Conservation (phyloP, 257 asterid species). For the Solanum ossicruentum region DNA sequence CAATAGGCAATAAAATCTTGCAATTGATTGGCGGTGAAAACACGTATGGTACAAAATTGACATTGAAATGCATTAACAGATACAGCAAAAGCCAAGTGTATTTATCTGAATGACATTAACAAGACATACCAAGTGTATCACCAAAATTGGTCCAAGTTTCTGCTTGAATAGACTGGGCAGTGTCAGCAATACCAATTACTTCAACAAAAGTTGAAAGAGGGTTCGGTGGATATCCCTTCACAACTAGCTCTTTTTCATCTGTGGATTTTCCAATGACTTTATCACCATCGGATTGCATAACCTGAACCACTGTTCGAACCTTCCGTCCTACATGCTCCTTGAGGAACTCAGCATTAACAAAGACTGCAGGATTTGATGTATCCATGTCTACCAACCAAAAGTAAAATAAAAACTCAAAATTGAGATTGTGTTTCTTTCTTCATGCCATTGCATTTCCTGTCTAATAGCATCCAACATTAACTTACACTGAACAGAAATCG, state of each 20-base stretch:
- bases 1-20: background rate
- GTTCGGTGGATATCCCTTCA: constrained; percentile 55
- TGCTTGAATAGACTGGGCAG: constrained; percentile 49
- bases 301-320: constrained; percentile 74
- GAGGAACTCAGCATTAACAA: constrained; percentile 69
- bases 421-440: background rate
- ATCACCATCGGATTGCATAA: constrained; percentile 56
- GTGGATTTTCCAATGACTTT: constrained; percentile 69
- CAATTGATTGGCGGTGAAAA: background rate
- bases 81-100: background rate
- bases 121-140: constrained; percentile 46
- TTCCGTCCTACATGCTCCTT: constrained; percentile 51
- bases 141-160: constrained; percentile 87
- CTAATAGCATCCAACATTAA: background rate
- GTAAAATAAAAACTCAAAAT: background rate
- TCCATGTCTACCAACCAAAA: constrained; percentile 34
- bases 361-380: constrained; percentile 71
- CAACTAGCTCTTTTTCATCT: constrained; percentile 52
- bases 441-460: background rate
- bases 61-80: background rate
- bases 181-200: constrained; percentile 83
- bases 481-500: background rate
- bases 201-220: constrained; percentile 68
- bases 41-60: background rate
- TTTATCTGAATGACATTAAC: background rate